Percentiles rank a stretch among this genome's conserved stretches.
phyloP scores from a whole-genome alignment of 345 rosid genomes.

The Citrus sinensis region DVS_A1.0 CM039165.1:35584001-35584500 shows the following conservation, averaged over 20 bases:
- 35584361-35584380: constrained; percentile 13
- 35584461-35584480: constrained; percentile 65
- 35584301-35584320: constrained; percentile 93
- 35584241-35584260: constrained; percentile 69
- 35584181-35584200: constrained; percentile 17
- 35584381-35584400: constrained; percentile 8
- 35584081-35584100: constrained; percentile 66
- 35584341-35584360: not conserved
- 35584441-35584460: constrained; percentile 63
- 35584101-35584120: constrained; percentile 79
- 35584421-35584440: constrained; percentile 25
- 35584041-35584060: constrained; percentile 26
- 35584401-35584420: constrained; percentile 9
- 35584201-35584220: constrained; percentile 14
- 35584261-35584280: constrained; percentile 70
- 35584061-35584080: constrained; percentile 50
- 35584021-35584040: constrained; percentile 48
- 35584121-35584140: constrained; percentile 57
- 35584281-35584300: constrained; percentile 64
- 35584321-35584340: constrained; percentile 31
- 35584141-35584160: constrained; percentile 29
- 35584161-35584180: constrained; percentile 15
- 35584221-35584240: constrained; percentile 50
- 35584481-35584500: constrained; percentile 76
- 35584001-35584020: constrained; percentile 60